Base-by-base conservation (phyloP, 257 asterid species). In the Lycium barbarum region DNA sequence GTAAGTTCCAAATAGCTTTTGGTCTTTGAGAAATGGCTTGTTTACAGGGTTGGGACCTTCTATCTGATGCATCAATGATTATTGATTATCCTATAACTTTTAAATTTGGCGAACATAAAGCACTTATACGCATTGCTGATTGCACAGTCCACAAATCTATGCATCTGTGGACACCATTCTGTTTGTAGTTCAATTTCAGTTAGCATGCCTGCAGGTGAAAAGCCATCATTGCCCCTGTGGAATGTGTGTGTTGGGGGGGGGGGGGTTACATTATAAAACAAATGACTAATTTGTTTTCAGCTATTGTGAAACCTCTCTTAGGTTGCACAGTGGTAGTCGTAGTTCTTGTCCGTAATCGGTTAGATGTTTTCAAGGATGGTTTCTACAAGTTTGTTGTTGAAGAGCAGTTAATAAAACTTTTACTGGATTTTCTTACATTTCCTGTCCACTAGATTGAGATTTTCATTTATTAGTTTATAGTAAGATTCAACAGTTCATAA, bases 361-460 rank as follows among this genome's bases (percentile, higher is more conserved):
- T 73, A 45, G 55, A n/a, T n/a, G 59, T 45, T 73, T 47, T 47
- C 80, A 73, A 85, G 82, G 38, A 15, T 13, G 61, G 14, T 65
- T 45, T 83, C 51, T 79, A 54, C 35, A 38, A 83, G 59, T 63
- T 35, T 22, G 40, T 51, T 20, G 61, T 47, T 38, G 40, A 73
- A 73, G 12, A 51, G 81, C 63, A 49, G 61, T 22, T 76, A 26
- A 7, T 51, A 49, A 20, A 58, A 49, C 14, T 49, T 53, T 76
- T 14, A n/a, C 59, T 47, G 43, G 62, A 13, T 18, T 22, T 47
- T 14, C 63, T 76, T 51, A 22, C 81, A 51, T 76, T 76, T 76
- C 45, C 63, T 51, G 13, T 76, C 45, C 12, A 76, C 20, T 76
- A 71, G 81, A 67, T 40, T 83, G 20, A 83, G 45, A 40, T 62